Conservation (phyloP, 257 asterid species). For the Capsicum pubescens region DNA sequence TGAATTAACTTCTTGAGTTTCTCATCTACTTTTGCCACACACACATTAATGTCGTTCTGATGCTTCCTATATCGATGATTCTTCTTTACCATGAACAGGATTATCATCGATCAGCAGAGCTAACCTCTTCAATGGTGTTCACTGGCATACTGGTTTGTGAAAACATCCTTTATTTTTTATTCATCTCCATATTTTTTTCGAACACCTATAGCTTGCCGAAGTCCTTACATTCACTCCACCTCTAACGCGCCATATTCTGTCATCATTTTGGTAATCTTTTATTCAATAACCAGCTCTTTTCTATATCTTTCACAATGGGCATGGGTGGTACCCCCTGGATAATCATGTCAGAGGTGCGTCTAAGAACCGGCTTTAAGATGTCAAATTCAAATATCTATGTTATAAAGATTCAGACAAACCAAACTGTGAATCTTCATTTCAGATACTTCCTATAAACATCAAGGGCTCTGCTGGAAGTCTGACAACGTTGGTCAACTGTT, state of each 20-base stretch:
- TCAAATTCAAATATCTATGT: not conserved
- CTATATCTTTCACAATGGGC: conserved; percentile 63
- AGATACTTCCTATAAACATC: conserved; percentile 76
- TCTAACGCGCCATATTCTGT: not conserved
- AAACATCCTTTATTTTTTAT: not conserved
- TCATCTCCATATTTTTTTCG: not conserved
- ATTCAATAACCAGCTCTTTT: conserved; percentile 36
- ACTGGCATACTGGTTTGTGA: conserved; percentile 35
- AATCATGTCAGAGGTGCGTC: conserved; percentile 75
- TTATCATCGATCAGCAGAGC: not conserved
- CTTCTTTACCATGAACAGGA: conserved; percentile 24
- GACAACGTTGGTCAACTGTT: conserved; percentile 61
- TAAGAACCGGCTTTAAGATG: not conserved
- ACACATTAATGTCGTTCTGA: not conserved
- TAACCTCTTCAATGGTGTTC: conserved; percentile 24
- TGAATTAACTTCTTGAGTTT: not conserved
- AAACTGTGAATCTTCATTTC: conserved; percentile 13
- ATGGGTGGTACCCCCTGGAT: conserved; percentile 82
- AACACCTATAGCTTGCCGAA: not conserved
- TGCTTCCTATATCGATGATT: not conserved
- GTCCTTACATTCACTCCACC: not conserved
- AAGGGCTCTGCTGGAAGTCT: conserved; percentile 73
- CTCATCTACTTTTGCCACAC: not conserved
- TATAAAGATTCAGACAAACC: not conserved
- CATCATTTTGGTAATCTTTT: conserved; percentile 2